Percentiles rank a stretch among this genome's conserved stretches.
Evolutionary conservation across 169 alveolate species (phyloP).

Genomic region (Eimeria sp.): DNA sequence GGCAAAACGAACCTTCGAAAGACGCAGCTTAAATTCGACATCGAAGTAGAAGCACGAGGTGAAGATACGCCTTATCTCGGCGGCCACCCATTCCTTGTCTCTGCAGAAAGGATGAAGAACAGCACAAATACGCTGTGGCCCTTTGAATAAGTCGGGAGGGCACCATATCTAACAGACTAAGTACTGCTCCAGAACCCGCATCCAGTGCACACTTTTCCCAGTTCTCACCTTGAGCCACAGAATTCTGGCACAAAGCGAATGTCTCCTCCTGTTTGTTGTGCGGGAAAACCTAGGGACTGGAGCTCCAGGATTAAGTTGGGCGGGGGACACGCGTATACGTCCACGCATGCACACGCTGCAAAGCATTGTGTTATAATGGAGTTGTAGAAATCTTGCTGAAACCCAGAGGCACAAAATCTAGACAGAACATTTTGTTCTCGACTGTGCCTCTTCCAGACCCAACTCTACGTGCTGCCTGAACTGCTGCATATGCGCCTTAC

Average conservation of each 20-base stretch:
- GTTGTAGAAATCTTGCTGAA: conserved; percentile 71
- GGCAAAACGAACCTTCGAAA: conserved; percentile 44
- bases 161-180: not conserved
- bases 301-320: conserved; percentile 52
- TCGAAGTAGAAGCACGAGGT: conserved; percentile 69
- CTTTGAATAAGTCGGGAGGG: not conserved
- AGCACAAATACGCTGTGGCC: not conserved
- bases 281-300: conserved; percentile 51
- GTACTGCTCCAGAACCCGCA: not conserved
- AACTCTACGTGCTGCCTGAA: not conserved
- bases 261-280: conserved; percentile 71
- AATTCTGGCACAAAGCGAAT: conserved; percentile 62
- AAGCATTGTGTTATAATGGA: conserved; percentile 35
- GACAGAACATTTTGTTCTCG: not conserved
- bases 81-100: conserved; percentile 75
- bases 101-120: not conserved
- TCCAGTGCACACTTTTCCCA: not conserved
- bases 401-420: not conserved
- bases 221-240: conserved; percentile 53
- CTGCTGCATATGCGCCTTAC: not conserved
- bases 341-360: conserved; percentile 55
- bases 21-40: conserved; percentile 63
- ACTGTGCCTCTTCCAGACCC: not conserved
- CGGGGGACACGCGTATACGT: conserved; percentile 63
- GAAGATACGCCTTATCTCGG: conserved; percentile 57